Evolutionary conservation across 768 basidiomycete genomes (phyloP), one percentile per base, ranked within the genome.

Genomic region (Panaeolus papilionaceus): DNA sequence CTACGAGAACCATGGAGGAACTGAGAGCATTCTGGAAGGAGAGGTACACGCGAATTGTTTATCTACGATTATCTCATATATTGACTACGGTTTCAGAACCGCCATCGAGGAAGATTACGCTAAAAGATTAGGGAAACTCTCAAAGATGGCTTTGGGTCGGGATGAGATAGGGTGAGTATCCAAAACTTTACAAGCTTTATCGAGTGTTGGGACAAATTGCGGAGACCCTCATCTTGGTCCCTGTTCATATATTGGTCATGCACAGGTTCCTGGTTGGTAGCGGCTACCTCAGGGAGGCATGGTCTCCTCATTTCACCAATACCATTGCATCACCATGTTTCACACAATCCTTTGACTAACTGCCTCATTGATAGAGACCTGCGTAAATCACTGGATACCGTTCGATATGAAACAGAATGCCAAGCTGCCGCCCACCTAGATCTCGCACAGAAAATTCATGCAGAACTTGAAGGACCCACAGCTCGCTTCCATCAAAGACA

Each of bases 71-170:
- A 49, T 64, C 14, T 47, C 62, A 40, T 64, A 37, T 26, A 64
- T 49, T 26, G 69, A 66, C 64, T 70, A 66, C 62, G 61, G 45
- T 63, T 51, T 69, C 61, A 98, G 97, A 75, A 91, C 95, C 8
- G 71, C 83, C 38, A 98, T 98, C 69, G 96, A 99, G 78, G 96
- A 98, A 73, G 97, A 99, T 42, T 99, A 98, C 74, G 92, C 96
- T 0, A 95, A 95, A 79, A 87, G 90, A 37, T 75, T 99, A 14
- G 80, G 85, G 23, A 94, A 92, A 76, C 82, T 99, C 26, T 86
- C 94, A 38, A 96, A 93, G 78, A 72, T 83, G 67, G 72, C 86
- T 8, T 79, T 98, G 44, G 97, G 96, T 47, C 87, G 86, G 72
- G 96, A 98, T 77, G 98, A 98, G 80, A 93, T 96, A 70, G 97